Evolutionary conservation across 441 rosid genomes (phyloP), one percentile per base, ranked within the genome.

Genomic region (Erodium moschatum): DNA sequence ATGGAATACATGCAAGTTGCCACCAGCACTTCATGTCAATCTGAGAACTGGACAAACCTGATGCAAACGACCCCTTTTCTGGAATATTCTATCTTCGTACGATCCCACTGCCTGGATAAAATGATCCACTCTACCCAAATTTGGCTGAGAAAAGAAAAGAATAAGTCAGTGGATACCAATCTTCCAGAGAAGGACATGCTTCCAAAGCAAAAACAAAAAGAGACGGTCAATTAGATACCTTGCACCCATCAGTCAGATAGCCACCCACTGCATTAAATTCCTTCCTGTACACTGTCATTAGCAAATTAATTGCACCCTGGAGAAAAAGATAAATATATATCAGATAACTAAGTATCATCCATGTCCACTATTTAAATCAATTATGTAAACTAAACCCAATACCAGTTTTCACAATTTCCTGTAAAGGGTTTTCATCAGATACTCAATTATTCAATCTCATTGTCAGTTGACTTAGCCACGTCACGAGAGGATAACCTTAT

Each of bases 221-320:
- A 67, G 65, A 70, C 5, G 15, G 15, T 46, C 15, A 12, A 46
- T 29, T 4, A 63, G 73, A 69, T 66, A 94, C 97, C 91, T 89
- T 85, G 90, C 96, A 80, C 74, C 79, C 87, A 73, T 87, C 72
- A 7, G 94, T 87, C 84, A 94, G 81, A 81, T 87, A 94, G 52
- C 86, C 90, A 56, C 84, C 87, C 78, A 83, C 54, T 24, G 78
- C 73, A 66, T 79, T 81, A 66, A 94, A 73, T 78, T 89, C 94
- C 81, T 88, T 89, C 87, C 87, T 89, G 82, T 94, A 91, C 40
- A 89, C 94, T 50, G 91, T 84, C 77, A 89, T 74, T 76, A 94
- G 73, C 85, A 94, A 80, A 81, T 91, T 87, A 74, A 94, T 88
- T 66, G 99, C 99, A 80, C 97, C 99, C 97, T 94, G 81, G 16